Evolutionary conservation across 257 asterid genomes (phyloP), one percentile per base, ranked within the genome.

Genomic region (Lycium barbarum): DNA sequence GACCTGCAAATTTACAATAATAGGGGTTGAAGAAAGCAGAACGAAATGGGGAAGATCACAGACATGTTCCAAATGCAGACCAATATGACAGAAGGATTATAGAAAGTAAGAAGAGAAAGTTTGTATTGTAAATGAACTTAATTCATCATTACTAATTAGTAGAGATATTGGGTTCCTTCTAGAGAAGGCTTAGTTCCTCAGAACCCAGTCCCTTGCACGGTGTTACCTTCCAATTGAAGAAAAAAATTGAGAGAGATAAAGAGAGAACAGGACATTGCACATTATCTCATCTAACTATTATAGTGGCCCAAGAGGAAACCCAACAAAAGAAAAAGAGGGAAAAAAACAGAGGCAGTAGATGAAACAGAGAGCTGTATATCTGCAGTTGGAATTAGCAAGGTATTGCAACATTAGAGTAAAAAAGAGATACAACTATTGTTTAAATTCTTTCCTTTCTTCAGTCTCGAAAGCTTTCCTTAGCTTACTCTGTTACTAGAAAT

Each of bases 1-100:
- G 66, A 95, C 99, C 97, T 95, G 87, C 43, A 88, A 83, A 55
- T 86, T 26, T 38, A 17, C 20, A 71, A 53, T 53, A 26, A 26
- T 20, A 53, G 63, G 61, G 47, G n/a, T 26, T 74, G 62, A 49
- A 49, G 43, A 22, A 61, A 4, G 12, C n/a, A 58, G 33, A 65
- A 7, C 53, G 47, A 65, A 36, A 51, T 80, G 43, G 17, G 55
- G 1, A 85, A 57, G 20, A 36, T 83, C 89, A 82, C 74, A 8
- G 36, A 9, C 47, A 65, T 66, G 43, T 22, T 65, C 17, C 72
- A 65, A 65, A 26, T 65, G 40, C n/a, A 33, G 73, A 26, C 18
- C 35, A 54, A 47, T n/a, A 68, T 67, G 70, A 43, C 66, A 70
- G 8, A 66, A 43, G 15, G 10, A 2, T 10, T 18, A 72, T 11